phyloP scores from a whole-genome alignment of 2,329 filamentous ascomycete species.

The Curvularia spicifera region DNA sequence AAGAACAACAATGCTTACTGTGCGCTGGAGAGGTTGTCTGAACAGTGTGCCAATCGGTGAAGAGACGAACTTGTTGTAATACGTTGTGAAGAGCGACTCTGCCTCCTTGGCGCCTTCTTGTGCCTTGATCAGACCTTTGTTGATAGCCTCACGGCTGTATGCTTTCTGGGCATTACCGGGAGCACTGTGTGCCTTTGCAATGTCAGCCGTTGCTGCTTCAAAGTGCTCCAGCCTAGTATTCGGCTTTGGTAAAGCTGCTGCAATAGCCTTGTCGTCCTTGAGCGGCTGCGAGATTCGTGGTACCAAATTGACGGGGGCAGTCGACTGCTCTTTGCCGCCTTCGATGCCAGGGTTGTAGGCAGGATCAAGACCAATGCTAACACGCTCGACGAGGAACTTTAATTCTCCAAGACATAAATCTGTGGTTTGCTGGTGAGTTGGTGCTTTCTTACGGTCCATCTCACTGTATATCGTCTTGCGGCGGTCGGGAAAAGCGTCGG shows the following conservation, averaged over 20 bases:
- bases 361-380: conserved; percentile 59
- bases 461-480: conserved; percentile 85
- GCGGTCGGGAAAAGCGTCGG: conserved; percentile 73
- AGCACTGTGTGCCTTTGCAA: conserved; percentile 51
- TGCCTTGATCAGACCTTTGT: conserved; percentile 43
- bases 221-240: conserved; percentile 43
- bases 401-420: conserved; percentile 72
- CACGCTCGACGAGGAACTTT: conserved; percentile 69
- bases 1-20: conserved; percentile 70
- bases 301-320: conserved; percentile 53
- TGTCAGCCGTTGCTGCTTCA: conserved; percentile 48
- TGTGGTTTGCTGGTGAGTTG: conserved; percentile 82
- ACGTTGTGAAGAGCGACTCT: conserved; percentile 35
- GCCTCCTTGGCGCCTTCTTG: conserved; percentile 38
- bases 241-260: conserved; percentile 50
- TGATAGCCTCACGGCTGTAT: conserved; percentile 44
- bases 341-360: conserved; percentile 27
- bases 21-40: conserved; percentile 70
- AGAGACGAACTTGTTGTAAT: conserved; percentile 34
- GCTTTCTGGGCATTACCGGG: conserved; percentile 45
- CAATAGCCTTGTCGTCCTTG: conserved; percentile 55
- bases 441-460: conserved; percentile 79
- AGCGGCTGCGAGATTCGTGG: conserved; percentile 59
- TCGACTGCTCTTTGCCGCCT: conserved; percentile 22
- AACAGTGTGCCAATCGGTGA: conserved; percentile 70